Evolutionary conservation across 805 yeast species (phyloP).

Genomic region (Cyberlindnera euphorbiiphila): DNA sequence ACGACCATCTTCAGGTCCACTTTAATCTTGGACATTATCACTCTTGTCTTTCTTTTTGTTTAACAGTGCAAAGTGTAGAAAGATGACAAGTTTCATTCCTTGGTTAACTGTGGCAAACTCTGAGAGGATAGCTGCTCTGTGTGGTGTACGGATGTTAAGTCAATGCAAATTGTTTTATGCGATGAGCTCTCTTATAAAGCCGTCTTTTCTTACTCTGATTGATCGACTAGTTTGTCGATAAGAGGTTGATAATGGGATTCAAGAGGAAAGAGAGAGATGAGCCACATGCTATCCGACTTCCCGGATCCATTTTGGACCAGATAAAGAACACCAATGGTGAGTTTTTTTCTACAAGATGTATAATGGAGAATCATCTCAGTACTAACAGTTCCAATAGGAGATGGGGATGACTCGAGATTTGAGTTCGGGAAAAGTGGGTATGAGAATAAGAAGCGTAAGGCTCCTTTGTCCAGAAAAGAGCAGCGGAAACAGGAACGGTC

Average conservation of each 20-base stretch:
- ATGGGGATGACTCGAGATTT: slow-evolving; percentile 38
- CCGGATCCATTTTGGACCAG: slow-evolving; percentile 52
- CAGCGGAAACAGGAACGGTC: slow-evolving; percentile 38
- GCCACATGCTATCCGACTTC: slow-evolving; percentile 49
- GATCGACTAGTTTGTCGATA: no score
- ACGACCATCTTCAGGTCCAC: slow-evolving; percentile 38
- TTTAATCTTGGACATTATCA: slow-evolving; percentile 20
- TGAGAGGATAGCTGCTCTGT: no score
- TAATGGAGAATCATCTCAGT: not conserved
- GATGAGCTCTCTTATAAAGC: not conserved
- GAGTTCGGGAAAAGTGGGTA: slow-evolving; percentile 20
- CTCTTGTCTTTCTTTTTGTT: not conserved
- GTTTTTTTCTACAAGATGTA: slow-evolving; percentile 2
- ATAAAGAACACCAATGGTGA: slow-evolving; percentile 32
- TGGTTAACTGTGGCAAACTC: not conserved
- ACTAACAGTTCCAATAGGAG: slow-evolving; percentile 19
- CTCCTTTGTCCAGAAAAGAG: slow-evolving; percentile 37
- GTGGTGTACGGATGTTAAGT: slow-evolving; percentile 1
- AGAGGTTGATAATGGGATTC: slow-evolving; percentile 15
- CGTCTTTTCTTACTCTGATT: no score
- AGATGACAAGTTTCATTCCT: not conserved
- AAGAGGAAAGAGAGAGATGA: slow-evolving; percentile 15
- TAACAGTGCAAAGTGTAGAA: no score
- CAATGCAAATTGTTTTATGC: not conserved
- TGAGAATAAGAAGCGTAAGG: slow-evolving; percentile 34